Conservation (phyloP, 1,139 yeast species). For the Pneumocystis jirovecii region DNA sequence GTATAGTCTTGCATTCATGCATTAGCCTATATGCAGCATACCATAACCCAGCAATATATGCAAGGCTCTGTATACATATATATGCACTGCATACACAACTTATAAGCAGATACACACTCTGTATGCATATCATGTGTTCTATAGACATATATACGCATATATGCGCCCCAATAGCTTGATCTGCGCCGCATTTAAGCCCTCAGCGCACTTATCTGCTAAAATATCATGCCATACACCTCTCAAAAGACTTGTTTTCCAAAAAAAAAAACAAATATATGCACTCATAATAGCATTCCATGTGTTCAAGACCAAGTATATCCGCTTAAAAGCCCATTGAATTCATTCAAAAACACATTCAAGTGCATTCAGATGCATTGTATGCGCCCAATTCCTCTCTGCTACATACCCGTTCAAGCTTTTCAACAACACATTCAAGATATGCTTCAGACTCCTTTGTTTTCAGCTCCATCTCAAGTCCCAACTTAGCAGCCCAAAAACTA, state of each 20-base stretch:
- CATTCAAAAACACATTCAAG: not conserved
- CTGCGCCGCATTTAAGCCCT: too few species aligned
- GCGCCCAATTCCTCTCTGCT: not conserved
- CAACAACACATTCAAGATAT: conserved; percentile 4
- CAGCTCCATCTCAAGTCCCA: not conserved
- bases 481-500: conserved; percentile 4
- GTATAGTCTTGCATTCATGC: conserved; percentile 21
- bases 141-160: conserved; percentile 33
- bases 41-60: conserved; percentile 42
- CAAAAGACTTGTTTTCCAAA: too few species aligned
- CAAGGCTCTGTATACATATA: too few species aligned
- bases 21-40: conserved; percentile 62
- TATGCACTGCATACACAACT: too few species aligned
- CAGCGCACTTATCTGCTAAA: too few species aligned
- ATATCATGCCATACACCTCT: too few species aligned
- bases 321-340: too few species aligned
- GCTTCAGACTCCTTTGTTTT: conserved; percentile 2
- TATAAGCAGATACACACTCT: too few species aligned
- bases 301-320: too few species aligned
- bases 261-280: too few species aligned
- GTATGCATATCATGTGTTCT: too few species aligned
- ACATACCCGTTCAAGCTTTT: not conserved
- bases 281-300: too few species aligned
- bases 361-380: not conserved
- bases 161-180: conserved; percentile 3